phyloP scores from a whole-genome alignment of 352 stramenopile genomes.

The Blastocystis hominis region DNA sequence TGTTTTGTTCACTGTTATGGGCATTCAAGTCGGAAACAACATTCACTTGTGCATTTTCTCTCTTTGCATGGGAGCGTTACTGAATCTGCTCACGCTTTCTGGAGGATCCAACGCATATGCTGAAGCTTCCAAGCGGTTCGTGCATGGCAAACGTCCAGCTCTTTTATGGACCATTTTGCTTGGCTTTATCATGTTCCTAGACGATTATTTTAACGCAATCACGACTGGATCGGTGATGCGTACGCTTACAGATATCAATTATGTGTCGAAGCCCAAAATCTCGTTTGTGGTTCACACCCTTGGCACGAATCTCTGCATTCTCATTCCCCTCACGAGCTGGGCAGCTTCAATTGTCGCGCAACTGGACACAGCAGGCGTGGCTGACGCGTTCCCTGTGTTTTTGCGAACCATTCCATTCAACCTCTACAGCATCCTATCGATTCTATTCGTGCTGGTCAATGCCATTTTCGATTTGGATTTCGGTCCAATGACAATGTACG shows the following conservation, averaged over 20 bases:
- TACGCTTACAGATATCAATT: conserved; percentile 31
- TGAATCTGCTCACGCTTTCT: conserved; percentile 33
- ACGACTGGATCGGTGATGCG: conserved; percentile 55
- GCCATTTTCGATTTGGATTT: conserved; percentile 32
- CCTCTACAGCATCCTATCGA: conserved; percentile 38
- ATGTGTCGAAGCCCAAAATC: conserved; percentile 46
- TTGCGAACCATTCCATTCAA: conserved; percentile 42
- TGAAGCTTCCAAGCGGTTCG: not conserved
- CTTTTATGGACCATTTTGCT: conserved; percentile 38
- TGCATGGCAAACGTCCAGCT: conserved; percentile 43
- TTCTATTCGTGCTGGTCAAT: conserved; percentile 29
- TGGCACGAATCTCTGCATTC: conserved; percentile 51
- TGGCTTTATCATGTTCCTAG: conserved; percentile 44
- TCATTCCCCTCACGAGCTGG: conserved; percentile 48
- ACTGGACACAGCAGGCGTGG: not conserved
- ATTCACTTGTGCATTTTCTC: conserved; percentile 43
- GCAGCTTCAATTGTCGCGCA: conserved; percentile 44
- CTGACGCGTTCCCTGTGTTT: conserved; percentile 43
- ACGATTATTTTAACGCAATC: conserved; percentile 58
- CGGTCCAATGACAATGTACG: conserved; percentile 50
- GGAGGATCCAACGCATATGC: conserved; percentile 47
- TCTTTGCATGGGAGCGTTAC: conserved; percentile 35
- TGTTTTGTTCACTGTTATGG: conserved; percentile 47
- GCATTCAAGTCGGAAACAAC: not conserved
- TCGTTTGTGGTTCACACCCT: conserved; percentile 49